Conservation (phyloP, 2,329 filamentous ascomycete species). For the Calonectria leucothoes region DNA sequence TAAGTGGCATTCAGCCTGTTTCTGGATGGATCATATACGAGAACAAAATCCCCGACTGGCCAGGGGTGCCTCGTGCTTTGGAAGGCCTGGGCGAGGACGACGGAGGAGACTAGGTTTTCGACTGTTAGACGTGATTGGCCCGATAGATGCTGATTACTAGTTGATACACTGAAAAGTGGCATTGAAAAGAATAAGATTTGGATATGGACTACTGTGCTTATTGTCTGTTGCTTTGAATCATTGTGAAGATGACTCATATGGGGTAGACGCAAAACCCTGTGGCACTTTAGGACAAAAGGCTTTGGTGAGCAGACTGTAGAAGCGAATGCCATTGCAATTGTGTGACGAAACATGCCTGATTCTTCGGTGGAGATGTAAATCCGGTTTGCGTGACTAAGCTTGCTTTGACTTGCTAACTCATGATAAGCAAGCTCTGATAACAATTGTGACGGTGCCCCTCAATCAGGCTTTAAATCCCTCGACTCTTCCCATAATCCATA, state of each 20-base stretch:
- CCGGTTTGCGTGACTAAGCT: background rate
- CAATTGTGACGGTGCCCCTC: background rate
- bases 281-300: background rate
- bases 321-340: background rate
- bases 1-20: background rate
- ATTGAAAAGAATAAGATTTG: too few relatives aligned
- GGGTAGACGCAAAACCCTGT: background rate
- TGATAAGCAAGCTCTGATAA: background rate
- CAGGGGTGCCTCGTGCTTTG: background rate
- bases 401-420: background rate
- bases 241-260: background rate
- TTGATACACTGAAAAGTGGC: too few relatives aligned
- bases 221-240: background rate
- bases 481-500: background rate
- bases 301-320: background rate
- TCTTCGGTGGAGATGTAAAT: background rate
- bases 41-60: background rate
- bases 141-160: background rate
- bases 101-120: background rate
- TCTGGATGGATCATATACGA: background rate
- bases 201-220: too few relatives aligned
- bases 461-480: background rate
- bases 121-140: background rate
- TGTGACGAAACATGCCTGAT: background rate
- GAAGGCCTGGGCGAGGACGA: background rate